phyloP scores from a whole-genome alignment of 2,329 filamentous ascomycete species.

The Monilinia vaccinii-corymbosi region DNA sequence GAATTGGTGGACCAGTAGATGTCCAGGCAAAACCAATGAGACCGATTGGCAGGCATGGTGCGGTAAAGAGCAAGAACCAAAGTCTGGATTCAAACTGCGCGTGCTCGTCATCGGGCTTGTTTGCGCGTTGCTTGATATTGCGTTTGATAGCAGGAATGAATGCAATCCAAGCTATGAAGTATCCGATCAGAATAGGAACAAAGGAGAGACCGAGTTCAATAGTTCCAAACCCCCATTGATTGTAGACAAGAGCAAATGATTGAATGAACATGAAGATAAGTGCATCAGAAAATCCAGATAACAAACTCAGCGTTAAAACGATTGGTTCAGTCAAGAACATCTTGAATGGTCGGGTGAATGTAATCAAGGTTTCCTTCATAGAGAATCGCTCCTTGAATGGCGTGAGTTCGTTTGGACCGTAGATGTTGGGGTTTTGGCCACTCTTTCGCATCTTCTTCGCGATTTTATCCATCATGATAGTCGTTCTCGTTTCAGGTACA shows the following conservation, averaged over 20 bases:
- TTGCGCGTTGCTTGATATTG: conserved; percentile 42
- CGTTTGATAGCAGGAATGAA: conserved; percentile 50
- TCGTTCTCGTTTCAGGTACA: conserved; percentile 71
- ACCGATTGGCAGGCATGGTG: conserved; percentile 53
- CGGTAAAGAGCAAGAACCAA: conserved; percentile 54
- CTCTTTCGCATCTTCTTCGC: conserved; percentile 63
- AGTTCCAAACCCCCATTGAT: conserved; percentile 54
- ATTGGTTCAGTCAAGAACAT: conserved; percentile 71
- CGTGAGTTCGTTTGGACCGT: conserved; percentile 63
- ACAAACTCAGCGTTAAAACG: conserved; percentile 58
- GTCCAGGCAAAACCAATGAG: conserved; percentile 64
- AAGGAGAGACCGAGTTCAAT: conserved; percentile 51
- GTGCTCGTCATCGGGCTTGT: conserved; percentile 43
- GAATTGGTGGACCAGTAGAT: conserved; percentile 50
- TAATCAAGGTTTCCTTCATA: conserved; percentile 44
- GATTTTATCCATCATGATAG: conserved; percentile 69
- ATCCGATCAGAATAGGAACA: conserved; percentile 58
- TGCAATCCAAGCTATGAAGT: conserved; percentile 50
- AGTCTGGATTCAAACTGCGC: conserved; percentile 64
- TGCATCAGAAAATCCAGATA: conserved; percentile 64
- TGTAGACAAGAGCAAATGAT: conserved; percentile 58
- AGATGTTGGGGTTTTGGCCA: conserved; percentile 47
- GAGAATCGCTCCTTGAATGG: conserved; percentile 51
- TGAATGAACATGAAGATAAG: conserved; percentile 74
- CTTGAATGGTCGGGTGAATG: conserved; percentile 57